Evolutionary conservation across 2,329 filamentous ascomycete species (phyloP), one percentile per base, ranked within the genome.

Genomic region (Atkinsonella hypoxylon): DNA sequence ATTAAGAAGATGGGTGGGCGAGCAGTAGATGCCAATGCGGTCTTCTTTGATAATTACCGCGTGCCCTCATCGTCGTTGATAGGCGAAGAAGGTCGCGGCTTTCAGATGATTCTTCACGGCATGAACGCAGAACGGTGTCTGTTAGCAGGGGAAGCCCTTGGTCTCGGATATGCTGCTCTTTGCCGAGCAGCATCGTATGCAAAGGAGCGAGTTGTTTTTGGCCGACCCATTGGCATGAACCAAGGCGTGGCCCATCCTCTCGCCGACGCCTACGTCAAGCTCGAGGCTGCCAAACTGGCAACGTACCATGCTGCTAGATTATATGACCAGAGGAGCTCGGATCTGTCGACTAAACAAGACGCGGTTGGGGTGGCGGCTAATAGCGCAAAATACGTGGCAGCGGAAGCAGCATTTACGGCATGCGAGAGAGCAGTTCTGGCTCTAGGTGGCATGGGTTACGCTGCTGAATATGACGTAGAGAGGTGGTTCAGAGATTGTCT

Each of bases 1-100:
- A 94, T 94, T 58, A 82, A 79, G 65, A 94, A 94, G 64, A 93
- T 94, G 87, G 89, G 89, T 9, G 85, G 87, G 0, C 73, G 86
- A 12, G 86, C 87, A 0, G 81, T 94, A 1, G 87, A 93, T 59
- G 86, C 87, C 0, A 94, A 94, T 57, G 86, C 93, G 61, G 83
- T 94, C 1, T 94, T 94, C 65, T 93, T 94, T 62, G 86, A 93
- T 64, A 78, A 83, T 56, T 94, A 90, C 64, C 64, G 67, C 4
- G 78, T 93, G 13, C 79, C 83, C 0, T 74, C 74, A 0, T 72
- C 79, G 40, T 72, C 79, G 0, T 69, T 91, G 0, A 79, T 94
- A 41, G 88, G 88, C 1, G 62, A 77, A 32, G 85, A 93, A 63
- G 81, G 82, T 5, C 75, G 86, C 51, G 88, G 89, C 0, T 94